Percentiles rank a stretch among this genome's conserved stretches.
phyloP scores from a whole-genome alignment of 208 protist species.

The Trypanosoma boissoni region DNA sequence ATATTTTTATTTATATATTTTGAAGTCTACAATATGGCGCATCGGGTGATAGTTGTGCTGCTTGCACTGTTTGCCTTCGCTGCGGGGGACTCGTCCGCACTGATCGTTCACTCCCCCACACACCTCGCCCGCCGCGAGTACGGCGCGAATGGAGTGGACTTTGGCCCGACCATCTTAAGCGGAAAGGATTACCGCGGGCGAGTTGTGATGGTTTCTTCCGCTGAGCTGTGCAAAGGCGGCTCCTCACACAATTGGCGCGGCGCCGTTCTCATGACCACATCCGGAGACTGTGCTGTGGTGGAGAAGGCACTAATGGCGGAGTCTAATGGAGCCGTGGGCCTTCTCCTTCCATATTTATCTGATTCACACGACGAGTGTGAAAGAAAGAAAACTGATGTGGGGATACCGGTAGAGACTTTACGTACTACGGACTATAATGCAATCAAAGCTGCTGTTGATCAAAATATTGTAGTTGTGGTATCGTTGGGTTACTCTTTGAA shows the following conservation, averaged over 20 bases:
- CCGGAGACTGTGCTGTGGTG: constrained; percentile 4
- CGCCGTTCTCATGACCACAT: constrained; percentile 10
- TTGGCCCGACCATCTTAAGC: constrained; percentile 7
- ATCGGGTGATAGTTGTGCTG: too few relatives aligned
- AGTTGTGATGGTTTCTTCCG: constrained; percentile 1
- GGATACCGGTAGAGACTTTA: constrained; percentile 26
- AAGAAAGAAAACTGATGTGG: constrained; percentile 2
- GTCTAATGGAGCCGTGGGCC: constrained; percentile 15
- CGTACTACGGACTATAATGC: neutral
- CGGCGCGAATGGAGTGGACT: neutral
- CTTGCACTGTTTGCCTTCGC: neutral
- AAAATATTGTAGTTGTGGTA: constrained; percentile 16
- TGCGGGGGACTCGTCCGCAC: neutral
- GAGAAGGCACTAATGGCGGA: constrained; percentile 14
- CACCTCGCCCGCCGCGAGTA: constrained; percentile 1
- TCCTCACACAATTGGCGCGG: neutral
- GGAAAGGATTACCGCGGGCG: constrained; percentile 14
- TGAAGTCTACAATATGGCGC: neutral
- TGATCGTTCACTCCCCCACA: constrained; percentile 11
- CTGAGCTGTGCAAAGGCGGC: neutral
- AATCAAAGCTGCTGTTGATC: neutral
- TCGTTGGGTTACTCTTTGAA: constrained; percentile 17
- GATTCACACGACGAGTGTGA: too few relatives aligned
- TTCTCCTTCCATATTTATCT: constrained; percentile 3
- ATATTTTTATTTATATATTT: neutral